A percentile compares a stretch with the other conserved stretches of the same genome.
Evolutionary conservation across 768 basidiomycete genomes (phyloP).

Genomic region (Lepiota brunneoincarnata): DNA sequence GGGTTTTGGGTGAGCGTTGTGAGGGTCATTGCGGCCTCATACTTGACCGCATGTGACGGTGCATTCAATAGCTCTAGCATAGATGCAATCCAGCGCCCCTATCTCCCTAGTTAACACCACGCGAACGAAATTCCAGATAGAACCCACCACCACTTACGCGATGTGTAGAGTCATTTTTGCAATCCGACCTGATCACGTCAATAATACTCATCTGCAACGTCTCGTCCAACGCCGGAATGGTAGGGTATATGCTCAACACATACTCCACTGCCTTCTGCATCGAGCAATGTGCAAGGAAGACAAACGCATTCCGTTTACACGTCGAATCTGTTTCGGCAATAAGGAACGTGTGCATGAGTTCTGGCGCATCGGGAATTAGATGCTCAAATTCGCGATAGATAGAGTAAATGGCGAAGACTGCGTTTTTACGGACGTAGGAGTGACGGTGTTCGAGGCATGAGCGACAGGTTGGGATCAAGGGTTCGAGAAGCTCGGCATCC

Average conservation of each 20-base stretch:
- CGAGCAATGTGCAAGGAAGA: constrained; percentile 83
- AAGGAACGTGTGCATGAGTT: constrained; percentile 94
- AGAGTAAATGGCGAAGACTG: constrained; percentile 92
- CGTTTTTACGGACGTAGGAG: constrained; percentile 97
- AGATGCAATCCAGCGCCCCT: constrained; percentile 92
- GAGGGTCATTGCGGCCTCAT: constrained; percentile 94
- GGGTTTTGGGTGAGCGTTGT: constrained; percentile 94
- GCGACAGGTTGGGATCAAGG: constrained; percentile 90
- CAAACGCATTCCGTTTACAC: constrained; percentile 96
- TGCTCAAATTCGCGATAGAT: constrained; percentile 94
- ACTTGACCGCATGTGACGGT: constrained; percentile 91
- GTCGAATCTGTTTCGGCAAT: constrained; percentile 94
- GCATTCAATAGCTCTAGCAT: constrained; percentile 92
- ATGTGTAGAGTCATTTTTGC: constrained; percentile 79
- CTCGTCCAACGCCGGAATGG: constrained; percentile 82
- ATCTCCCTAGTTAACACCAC: constrained; percentile 8
- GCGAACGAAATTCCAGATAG: not conserved
- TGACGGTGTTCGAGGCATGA: constrained; percentile 96
- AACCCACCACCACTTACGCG: constrained; percentile 53
- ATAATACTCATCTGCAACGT: constrained; percentile 94
- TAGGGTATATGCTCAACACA: constrained; percentile 81
- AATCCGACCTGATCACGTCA: constrained; percentile 89
- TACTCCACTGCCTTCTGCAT: constrained; percentile 93
- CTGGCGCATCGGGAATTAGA: constrained; percentile 94
- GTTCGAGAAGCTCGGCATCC: constrained; percentile 92